Conservation (phyloP, 2,329 filamentous ascomycete genomes). For the Alternaria gaisen region DNA sequence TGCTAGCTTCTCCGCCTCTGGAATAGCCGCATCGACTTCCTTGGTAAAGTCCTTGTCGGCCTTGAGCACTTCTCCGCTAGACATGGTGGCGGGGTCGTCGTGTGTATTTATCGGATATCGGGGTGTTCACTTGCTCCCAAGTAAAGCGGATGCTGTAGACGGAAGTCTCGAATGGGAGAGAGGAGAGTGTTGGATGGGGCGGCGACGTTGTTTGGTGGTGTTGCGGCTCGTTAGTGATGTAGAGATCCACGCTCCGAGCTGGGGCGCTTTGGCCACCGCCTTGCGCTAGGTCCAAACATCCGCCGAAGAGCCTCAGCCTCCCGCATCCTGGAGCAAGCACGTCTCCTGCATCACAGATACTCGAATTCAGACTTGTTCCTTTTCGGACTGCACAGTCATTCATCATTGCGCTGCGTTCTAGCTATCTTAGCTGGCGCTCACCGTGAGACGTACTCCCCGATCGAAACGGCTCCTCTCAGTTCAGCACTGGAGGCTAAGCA, state of each 20-base stretch:
- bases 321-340: not conserved
- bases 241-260: slow-evolving; percentile 19
- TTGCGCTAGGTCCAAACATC: slow-evolving; percentile 20
- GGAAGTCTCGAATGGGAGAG: not conserved
- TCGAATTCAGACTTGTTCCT: not conserved
- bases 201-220: slow-evolving; percentile 26
- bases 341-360: not conserved
- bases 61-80: slow-evolving; percentile 80
- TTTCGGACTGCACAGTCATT: not conserved
- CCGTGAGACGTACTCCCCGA: not conserved
- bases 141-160: slow-evolving; percentile 4
- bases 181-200: slow-evolving; percentile 12
- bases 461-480: not conserved
- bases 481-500: no score
- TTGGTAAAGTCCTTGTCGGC: slow-evolving; percentile 99
- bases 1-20: slow-evolving; percentile 88
- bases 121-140: not conserved
- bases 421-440: not conserved
- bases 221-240: slow-evolving; percentile 29
- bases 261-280: slow-evolving; percentile 17
- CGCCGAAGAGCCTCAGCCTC: slow-evolving; percentile 22
- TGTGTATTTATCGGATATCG: slow-evolving; percentile 9
- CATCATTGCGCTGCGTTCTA: not conserved
- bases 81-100: slow-evolving; percentile 66
- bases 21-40: slow-evolving; percentile 90